Percentiles rank a stretch among this genome's conserved stretches.
Evolutionary conservation across 345 rosid genomes (phyloP).

Genomic region (Gossypium stocksii): DNA sequence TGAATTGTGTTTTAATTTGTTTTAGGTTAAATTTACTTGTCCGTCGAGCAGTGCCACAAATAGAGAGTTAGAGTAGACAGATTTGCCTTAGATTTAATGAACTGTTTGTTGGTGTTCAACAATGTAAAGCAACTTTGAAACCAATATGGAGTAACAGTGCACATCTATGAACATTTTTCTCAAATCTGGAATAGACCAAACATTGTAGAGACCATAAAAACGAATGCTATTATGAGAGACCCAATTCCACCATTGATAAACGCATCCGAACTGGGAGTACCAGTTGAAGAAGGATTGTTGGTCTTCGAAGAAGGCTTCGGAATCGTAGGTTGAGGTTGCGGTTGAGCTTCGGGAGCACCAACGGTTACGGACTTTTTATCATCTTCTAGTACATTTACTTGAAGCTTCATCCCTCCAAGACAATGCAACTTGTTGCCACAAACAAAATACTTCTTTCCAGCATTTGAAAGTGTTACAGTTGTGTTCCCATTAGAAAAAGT

Average conservation of each 20-base stretch:
- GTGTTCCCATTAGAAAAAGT: conserved; percentile 76
- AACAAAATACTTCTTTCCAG: conserved; percentile 57
- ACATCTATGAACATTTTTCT: background rate
- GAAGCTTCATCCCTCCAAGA: conserved; percentile 82
- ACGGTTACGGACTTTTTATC: conserved; percentile 39
- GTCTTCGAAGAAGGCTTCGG: conserved; percentile 47
- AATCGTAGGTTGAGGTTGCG: conserved; percentile 5
- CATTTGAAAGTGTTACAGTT: conserved; percentile 48
- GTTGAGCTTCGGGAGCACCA: conserved; percentile 44
- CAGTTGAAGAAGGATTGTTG: conserved; percentile 40
- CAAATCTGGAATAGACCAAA: conserved; percentile 9
- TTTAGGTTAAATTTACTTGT: no score
- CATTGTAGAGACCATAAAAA: conserved; percentile 13
- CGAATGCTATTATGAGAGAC: conserved; percentile 14
- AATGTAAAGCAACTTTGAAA: background rate
- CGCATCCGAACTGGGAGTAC: conserved; percentile 37
- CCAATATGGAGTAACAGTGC: background rate
- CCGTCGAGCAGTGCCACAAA: no score
- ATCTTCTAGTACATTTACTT: conserved; percentile 36
- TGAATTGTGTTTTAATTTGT: no score
- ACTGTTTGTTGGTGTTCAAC: background rate
- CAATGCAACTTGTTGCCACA: conserved; percentile 66
- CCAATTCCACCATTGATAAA: background rate
- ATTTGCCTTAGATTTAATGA: background rate
- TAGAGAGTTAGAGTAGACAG: background rate